Evolutionary conservation across 2,329 filamentous ascomycete species (phyloP).

Genomic region (Botrytis paeoniae): DNA sequence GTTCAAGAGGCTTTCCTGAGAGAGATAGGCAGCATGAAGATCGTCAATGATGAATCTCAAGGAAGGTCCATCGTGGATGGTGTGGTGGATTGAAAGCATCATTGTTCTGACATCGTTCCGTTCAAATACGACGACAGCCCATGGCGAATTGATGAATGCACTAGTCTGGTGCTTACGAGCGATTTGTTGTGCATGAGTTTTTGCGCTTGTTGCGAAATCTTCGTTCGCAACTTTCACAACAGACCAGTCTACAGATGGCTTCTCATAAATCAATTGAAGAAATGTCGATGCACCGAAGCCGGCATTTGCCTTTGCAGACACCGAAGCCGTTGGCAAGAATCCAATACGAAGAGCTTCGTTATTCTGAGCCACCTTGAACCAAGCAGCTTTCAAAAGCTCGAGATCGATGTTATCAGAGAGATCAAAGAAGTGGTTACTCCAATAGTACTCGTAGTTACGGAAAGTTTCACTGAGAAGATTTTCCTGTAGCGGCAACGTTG

Average conservation of each 20-base stretch:
- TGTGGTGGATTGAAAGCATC: conserved; percentile 10
- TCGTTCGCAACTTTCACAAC: not conserved
- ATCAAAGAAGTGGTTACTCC: conserved; percentile 32
- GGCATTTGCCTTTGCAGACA: not conserved
- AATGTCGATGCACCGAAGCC: conserved; percentile 11
- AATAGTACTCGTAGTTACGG: conserved; percentile 34
- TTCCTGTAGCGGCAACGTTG: not conserved
- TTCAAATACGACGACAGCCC: not conserved
- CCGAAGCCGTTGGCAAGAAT: conserved; percentile 26
- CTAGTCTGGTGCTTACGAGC: not conserved
- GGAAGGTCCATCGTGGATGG: conserved; percentile 1
- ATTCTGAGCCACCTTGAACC: conserved; percentile 28
- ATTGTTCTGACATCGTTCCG: not conserved
- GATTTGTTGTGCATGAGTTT: not conserved
- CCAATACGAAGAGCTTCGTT: conserved; percentile 38
- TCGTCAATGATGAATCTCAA: not conserved
- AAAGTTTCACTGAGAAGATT: conserved; percentile 35
- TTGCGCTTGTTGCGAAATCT: not conserved
- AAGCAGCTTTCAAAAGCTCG: conserved; percentile 30
- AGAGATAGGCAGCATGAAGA: not conserved
- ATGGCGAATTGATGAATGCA: not conserved
- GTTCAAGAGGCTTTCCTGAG: not conserved
- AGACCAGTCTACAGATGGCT: not conserved
- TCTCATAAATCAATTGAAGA: conserved; percentile 21
- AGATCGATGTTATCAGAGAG: conserved; percentile 26